These are phyloP conservation scores for Beauveria australis DNA, from an alignment of 2,329 filamentous ascomycete genomes.

Conservation along the genomic window DNA sequence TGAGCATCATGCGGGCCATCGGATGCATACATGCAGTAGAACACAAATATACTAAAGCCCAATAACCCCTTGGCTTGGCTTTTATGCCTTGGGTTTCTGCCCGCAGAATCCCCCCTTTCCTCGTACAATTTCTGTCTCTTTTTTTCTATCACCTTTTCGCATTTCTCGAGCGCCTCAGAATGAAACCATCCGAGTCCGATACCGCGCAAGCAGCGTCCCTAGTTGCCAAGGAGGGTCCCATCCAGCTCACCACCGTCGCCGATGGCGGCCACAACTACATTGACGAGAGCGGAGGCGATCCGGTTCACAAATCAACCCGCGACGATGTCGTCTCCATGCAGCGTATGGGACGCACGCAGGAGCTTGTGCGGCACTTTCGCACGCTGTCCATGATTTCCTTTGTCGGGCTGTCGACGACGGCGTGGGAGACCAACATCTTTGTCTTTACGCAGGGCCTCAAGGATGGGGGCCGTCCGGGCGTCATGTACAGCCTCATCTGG, in stretches of 20 bases:
- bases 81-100: neutral
- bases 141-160: neutral
- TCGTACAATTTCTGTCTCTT: neutral
- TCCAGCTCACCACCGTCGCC: neutral
- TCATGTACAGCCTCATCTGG: conserved; percentile 10
- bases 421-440: conserved; percentile 10
- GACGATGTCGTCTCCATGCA: conserved; percentile 5
- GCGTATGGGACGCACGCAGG: conserved; percentile 10
- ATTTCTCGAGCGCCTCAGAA: neutral
- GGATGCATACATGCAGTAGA: too few species aligned
- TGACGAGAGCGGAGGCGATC: neutral
- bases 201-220: neutral
- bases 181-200: neutral
- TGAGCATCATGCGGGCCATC: too few species aligned
- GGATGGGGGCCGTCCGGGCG: conserved; percentile 10
- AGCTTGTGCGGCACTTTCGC: conserved; percentile 10
- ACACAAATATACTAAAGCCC: too few species aligned
- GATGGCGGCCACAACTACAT: neutral
- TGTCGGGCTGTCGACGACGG: conserved; percentile 2
- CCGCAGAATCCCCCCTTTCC: neutral
- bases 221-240: neutral
- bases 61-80: too few species aligned
- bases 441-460: conserved; percentile 7
- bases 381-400: conserved; percentile 10
- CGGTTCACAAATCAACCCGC: neutral